Percentiles rank a stretch among this genome's conserved stretches.
These are phyloP conservation scores for Ormosia semicastrata DNA, from an alignment of 306 rosid species.

Conservation along the genomic window DNA sequence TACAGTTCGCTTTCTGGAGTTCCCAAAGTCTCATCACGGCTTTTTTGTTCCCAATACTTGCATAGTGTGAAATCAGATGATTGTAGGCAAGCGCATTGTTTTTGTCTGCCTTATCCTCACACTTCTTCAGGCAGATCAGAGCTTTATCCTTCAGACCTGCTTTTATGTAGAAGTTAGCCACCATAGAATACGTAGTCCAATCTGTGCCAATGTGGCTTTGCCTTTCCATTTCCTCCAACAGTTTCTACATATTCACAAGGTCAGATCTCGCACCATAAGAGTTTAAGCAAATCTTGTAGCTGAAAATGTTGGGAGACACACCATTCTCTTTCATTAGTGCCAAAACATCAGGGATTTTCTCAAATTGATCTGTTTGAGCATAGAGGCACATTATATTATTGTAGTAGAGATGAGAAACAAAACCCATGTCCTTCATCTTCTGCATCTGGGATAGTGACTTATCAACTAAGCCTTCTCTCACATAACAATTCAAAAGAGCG, in stretches of 20 bases:
- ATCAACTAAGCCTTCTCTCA: conserved; percentile 57
- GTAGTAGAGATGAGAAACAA: conserved; percentile 48
- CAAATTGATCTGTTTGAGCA: conserved; percentile 37
- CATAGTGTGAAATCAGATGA: conserved; percentile 57
- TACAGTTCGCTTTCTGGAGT: conserved; percentile 49
- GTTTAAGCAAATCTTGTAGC: conserved; percentile 62
- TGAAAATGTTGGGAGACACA: conserved; percentile 53
- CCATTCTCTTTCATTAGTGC: conserved; percentile 57
- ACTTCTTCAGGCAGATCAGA: conserved; percentile 44
- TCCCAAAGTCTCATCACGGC: conserved; percentile 65
- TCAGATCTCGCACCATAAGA: conserved; percentile 58
- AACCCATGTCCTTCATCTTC: conserved; percentile 67
- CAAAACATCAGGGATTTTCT: conserved; percentile 58
- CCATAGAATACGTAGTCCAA: conserved; percentile 58
- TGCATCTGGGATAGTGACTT: conserved; percentile 63
- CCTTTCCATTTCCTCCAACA: conserved; percentile 59
- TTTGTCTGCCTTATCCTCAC: conserved; percentile 51
- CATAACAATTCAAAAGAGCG: conserved; percentile 74
- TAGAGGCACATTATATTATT: conserved; percentile 70
- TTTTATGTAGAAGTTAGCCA: conserved; percentile 58
- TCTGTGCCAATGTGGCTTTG: conserved; percentile 35
- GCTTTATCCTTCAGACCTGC: conserved; percentile 58
- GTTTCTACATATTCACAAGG: conserved; percentile 52
- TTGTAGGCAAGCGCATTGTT: conserved; percentile 45
- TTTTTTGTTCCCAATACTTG: conserved; percentile 45